These are phyloP conservation scores for Penicillium chermesinum DNA, from an alignment of 495 filamentous ascomycete species.

Conservation along the genomic window DNA sequence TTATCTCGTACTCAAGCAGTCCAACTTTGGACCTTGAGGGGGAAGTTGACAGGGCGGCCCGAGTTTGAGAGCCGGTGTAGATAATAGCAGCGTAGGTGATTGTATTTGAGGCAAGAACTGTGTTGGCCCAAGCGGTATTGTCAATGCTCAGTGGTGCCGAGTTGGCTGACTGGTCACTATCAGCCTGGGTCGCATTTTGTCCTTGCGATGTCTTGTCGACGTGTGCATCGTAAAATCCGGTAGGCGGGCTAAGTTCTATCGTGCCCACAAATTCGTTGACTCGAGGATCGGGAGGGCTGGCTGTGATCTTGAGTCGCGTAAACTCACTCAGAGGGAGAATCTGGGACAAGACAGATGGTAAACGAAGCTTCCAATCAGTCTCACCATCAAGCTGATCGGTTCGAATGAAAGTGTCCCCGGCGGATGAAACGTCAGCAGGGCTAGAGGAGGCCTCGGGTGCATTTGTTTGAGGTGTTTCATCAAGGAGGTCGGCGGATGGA, in stretches of 20 bases:
- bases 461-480: constrained; percentile 16
- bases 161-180: constrained; percentile 28
- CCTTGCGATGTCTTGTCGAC: constrained; percentile 33
- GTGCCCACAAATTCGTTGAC: constrained; percentile 94
- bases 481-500: constrained; percentile 20
- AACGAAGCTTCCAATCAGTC: constrained; percentile 95
- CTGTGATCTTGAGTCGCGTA: constrained; percentile 68
- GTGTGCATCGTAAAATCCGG: constrained; percentile 39
- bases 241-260: constrained; percentile 54
- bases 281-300: constrained; percentile 80
- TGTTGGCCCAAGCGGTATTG: constrained; percentile 98
- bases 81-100: constrained; percentile 82
- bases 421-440: constrained; percentile 19
- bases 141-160: constrained; percentile 82
- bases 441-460: constrained; percentile 7
- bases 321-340: constrained; percentile 62
- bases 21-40: constrained; percentile 88
- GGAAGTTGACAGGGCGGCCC: constrained; percentile 89
- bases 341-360: constrained; percentile 82
- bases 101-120: constrained; percentile 88
- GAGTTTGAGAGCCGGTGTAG: constrained; percentile 92
- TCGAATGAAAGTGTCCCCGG: constrained; percentile 90
- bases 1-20: constrained; percentile 92
- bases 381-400: constrained; percentile 98
- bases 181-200: constrained; percentile 17